phyloP scores from a whole-genome alignment of 192 early-diverging fungal genomes.

The Backusella tuberculispora region DNA sequence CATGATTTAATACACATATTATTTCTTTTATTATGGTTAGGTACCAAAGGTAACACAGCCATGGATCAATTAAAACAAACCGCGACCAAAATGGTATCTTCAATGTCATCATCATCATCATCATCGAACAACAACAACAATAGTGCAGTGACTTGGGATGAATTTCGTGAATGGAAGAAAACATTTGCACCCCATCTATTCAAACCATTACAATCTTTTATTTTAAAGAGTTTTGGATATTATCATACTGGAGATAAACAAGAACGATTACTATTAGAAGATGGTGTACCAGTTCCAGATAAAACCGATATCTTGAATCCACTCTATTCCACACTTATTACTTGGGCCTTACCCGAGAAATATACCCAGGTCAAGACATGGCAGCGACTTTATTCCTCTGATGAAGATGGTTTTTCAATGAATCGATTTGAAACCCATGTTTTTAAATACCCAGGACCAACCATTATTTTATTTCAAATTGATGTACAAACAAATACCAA shows the following conservation, averaged over 20 bases:
- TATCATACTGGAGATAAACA: constrained; percentile 16
- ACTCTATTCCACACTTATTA: constrained; percentile 41
- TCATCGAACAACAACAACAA: too few species aligned
- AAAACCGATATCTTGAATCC: constrained; percentile 42
- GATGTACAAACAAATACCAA: constrained; percentile 23
- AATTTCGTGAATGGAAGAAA: constrained; percentile 30
- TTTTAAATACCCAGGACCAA: constrained; percentile 63
- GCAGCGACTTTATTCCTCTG: constrained; percentile 50
- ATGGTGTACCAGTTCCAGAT: constrained; percentile 20
- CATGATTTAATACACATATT: constrained; percentile 29
- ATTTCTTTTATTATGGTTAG: constrained; percentile 33
- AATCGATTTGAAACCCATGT: constrained; percentile 56
- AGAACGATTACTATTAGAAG: constrained; percentile 23
- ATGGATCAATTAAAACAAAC: background rate
- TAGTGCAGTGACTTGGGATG: background rate
- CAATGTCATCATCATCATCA: background rate
- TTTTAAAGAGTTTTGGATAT: constrained; percentile 51
- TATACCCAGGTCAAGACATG: constrained; percentile 35
- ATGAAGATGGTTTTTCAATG: constrained; percentile 60
- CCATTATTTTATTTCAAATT: constrained; percentile 48
- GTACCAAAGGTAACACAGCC: background rate
- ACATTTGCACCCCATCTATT: constrained; percentile 51
- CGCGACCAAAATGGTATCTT: background rate
- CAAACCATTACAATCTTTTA: constrained; percentile 44
- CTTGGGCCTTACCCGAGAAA: constrained; percentile 49